phyloP scores from a whole-genome alignment of 305 asterid genomes.

The Fraxinus baroniana region DNA sequence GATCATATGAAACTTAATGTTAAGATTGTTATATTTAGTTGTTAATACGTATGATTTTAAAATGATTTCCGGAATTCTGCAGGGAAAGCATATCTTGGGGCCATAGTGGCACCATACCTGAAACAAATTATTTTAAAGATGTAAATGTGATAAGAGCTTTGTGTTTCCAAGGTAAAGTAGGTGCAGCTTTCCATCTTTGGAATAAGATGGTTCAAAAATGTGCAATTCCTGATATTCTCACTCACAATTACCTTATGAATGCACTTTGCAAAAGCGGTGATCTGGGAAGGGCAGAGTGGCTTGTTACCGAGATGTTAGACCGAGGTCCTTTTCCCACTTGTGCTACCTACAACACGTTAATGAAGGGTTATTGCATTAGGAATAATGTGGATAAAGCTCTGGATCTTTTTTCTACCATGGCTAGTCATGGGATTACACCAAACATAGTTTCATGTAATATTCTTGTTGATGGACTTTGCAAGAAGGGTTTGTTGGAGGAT shows the following conservation, averaged over 20 bases:
- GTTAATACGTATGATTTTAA: not conserved
- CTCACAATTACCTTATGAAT: constrained; percentile 67
- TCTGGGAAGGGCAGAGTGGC: constrained; percentile 59
- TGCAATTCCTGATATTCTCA: constrained; percentile 56
- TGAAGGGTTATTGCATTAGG: constrained; percentile 63
- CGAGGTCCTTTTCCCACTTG: constrained; percentile 70
- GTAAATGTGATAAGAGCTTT: constrained; percentile 47
- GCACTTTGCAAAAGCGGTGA: constrained; percentile 68
- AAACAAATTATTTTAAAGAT: constrained; percentile 33
- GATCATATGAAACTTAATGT: constrained; percentile 9
- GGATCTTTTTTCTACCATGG: constrained; percentile 59
- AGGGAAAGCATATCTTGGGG: constrained; percentile 62
- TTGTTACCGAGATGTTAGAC: constrained; percentile 55
- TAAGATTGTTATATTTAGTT: not conserved
- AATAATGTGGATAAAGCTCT: constrained; percentile 62
- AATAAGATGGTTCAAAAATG: constrained; percentile 44
- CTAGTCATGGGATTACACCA: constrained; percentile 50
- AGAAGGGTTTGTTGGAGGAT: constrained; percentile 53
- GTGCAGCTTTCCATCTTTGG: constrained; percentile 62
- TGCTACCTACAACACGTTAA: constrained; percentile 77
- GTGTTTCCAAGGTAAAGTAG: constrained; percentile 64
- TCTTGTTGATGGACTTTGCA: constrained; percentile 72
- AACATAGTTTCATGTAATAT: constrained; percentile 72
- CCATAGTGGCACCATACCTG: constrained; percentile 30
- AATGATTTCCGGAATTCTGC: constrained; percentile 25